Base-by-base conservation (phyloP, 2,329 filamentous ascomycete species). In the Colletotrichum sp. region DNA sequence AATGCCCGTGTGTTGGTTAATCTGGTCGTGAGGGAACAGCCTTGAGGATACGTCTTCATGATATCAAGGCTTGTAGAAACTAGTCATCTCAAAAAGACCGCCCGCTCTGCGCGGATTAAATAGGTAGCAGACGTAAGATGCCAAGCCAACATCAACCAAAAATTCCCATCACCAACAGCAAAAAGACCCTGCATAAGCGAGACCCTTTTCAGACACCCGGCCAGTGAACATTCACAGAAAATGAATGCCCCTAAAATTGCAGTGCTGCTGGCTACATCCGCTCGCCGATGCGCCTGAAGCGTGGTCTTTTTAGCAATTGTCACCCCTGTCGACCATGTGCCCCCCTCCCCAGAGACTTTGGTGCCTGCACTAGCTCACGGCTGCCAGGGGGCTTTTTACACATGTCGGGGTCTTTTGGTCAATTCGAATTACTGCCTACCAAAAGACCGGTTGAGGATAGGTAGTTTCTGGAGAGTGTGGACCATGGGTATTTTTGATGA, bases 181-280 rank as follows among this genome's bases (percentile, higher is more conserved):
- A 49, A 68, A 68, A 57, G 44, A 52, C 65, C 21, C 13, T 57
- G 65, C 65, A 57, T 68, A 57, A 57, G 65, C 65, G 65, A 69
- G 66, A 30, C 30, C 30, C 4, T 21, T 21, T 12, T n/a, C 44
- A n/a, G 39, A 49, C 2, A 13, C 2, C 44, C 44, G n/a, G 18
- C 44, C 18, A 44, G 18, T n/a, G 18, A n/a, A 44, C 5, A n/a
- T 44, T 10, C 9, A 6, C 8, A 44, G 18, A 49, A 49, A 12
- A n/a, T 6, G 8, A 12, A 12, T 12, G 39, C n/a, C 44, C n/a
- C 44, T 52, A 52, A 21, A 52, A 52, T 3, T 21, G 44, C 44
- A 52, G 44, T 52, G 63, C 24, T 26, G 55, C 24, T 59, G 15
- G 7, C 26, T 13, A 21, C 7, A 18, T 3, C 15, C 7, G 8